Conservation (phyloP, 2,329 filamentous ascomycete species). For the Fusarium keratoplasticum region DNA sequence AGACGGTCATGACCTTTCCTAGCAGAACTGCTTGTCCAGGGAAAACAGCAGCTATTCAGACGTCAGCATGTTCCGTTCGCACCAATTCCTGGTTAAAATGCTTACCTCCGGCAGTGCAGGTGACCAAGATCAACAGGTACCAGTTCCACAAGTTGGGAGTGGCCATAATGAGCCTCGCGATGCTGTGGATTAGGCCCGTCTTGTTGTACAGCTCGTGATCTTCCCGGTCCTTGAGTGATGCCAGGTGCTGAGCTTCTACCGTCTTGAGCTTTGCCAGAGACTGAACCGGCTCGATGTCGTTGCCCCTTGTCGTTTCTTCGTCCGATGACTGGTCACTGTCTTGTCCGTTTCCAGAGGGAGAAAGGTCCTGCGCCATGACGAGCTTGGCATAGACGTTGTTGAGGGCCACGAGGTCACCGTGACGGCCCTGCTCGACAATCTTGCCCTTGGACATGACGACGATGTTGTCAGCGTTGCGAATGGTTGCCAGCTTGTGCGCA, state of each 20-base stretch:
- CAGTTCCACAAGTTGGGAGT: conserved; percentile 6
- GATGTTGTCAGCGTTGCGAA: conserved; percentile 71
- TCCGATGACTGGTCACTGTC: neutral
- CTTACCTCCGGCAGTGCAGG: conserved; percentile 16
- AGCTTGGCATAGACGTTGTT: conserved; percentile 61
- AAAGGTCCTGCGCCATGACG: conserved; percentile 54
- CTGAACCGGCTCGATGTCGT: neutral
- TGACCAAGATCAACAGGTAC: neutral
- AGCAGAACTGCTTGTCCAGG: conserved; percentile 57
- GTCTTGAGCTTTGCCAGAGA: neutral
- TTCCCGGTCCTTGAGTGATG: conserved; percentile 52
- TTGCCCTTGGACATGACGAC: conserved; percentile 69
- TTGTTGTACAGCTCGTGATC: conserved; percentile 12
- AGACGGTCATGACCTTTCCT: conserved; percentile 52
- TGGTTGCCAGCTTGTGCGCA: conserved; percentile 68
- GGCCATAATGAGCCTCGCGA: neutral
- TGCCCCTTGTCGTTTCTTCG: neutral
- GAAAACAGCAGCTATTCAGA: conserved; percentile 21
- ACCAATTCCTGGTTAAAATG: conserved; percentile 7
- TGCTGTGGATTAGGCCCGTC: conserved; percentile 7
- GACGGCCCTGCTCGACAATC: conserved; percentile 66
- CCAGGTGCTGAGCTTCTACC: conserved; percentile 47
- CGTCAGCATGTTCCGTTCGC: neutral
- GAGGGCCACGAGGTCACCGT: conserved; percentile 63
- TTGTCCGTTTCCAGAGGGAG: neutral